phyloP scores from a whole-genome alignment of 768 basidiomycete genomes.

The Pholiota microspora region DNA sequence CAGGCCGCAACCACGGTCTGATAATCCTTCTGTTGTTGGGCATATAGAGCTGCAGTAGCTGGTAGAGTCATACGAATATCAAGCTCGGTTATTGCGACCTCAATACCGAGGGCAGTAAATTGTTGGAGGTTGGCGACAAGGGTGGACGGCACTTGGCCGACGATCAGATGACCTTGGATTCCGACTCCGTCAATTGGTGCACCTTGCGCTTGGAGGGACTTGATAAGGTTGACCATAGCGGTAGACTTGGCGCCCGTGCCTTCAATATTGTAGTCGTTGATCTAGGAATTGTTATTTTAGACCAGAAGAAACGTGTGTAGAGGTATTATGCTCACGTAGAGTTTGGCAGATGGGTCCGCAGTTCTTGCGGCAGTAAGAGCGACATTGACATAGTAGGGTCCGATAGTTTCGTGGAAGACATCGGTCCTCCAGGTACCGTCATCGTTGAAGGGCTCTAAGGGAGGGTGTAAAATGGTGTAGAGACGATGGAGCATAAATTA shows the following conservation, averaged over 20 bases:
- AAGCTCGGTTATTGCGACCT: constrained; percentile 68
- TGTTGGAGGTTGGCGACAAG: constrained; percentile 47
- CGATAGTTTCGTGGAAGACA: constrained; percentile 52
- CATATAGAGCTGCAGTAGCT: constrained; percentile 42
- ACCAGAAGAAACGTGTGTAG: background rate
- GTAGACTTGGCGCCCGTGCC: constrained; percentile 50
- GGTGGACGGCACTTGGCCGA: constrained; percentile 50
- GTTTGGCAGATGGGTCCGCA: constrained; percentile 54
- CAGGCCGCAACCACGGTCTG: constrained; percentile 55
- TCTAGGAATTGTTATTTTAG: constrained; percentile 17
- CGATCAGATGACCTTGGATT: constrained; percentile 58
- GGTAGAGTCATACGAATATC: constrained; percentile 63
- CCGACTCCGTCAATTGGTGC: constrained; percentile 63
- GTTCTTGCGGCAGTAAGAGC: constrained; percentile 53
- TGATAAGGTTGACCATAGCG: constrained; percentile 51
- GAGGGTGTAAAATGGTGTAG: background rate
- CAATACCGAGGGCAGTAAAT: constrained; percentile 59
- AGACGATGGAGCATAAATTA: constrained; percentile 4
- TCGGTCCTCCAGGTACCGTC: constrained; percentile 53
- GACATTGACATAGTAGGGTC: constrained; percentile 45
- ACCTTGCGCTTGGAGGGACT: constrained; percentile 41
- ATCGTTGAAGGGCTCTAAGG: constrained; percentile 53
- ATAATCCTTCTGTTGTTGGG: constrained; percentile 59
- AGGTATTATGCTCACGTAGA: constrained; percentile 38
- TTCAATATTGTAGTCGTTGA: constrained; percentile 43